A percentile compares a stretch with the other conserved stretches of the same genome.
Evolutionary conservation across 768 basidiomycete genomes (phyloP).

Genomic region (Boletellus ananiceps): DNA sequence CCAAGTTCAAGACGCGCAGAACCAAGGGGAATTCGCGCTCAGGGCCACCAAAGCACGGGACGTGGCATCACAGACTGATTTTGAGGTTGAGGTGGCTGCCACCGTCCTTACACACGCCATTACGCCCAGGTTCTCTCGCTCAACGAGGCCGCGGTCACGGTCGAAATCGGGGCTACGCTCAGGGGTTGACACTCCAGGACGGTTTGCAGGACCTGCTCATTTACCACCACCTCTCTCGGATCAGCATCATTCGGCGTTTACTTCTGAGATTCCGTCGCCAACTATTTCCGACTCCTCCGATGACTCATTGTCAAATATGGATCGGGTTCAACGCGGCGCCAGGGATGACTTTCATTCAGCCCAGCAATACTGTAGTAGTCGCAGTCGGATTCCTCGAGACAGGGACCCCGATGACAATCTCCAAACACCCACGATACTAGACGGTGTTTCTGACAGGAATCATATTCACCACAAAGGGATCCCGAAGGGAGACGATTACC

Average conservation of each 20-base stretch:
- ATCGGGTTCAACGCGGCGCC: slow-evolving; percentile 41
- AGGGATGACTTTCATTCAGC: slow-evolving; percentile 49
- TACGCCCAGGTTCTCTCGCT: slow-evolving; percentile 24
- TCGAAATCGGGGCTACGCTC: slow-evolving; percentile 41
- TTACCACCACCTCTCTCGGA: slow-evolving; percentile 38
- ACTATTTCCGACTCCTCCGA: slow-evolving; percentile 39
- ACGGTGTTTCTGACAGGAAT: slow-evolving; percentile 16
- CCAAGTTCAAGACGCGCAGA: slow-evolving; percentile 15
- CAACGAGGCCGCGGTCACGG: slow-evolving; percentile 31
- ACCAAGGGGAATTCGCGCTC: slow-evolving; percentile 6
- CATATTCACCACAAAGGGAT: slow-evolving; percentile 10
- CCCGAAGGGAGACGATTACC: slow-evolving; percentile 22
- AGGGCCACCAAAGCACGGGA: slow-evolving; percentile 31
- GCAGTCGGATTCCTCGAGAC: slow-evolving; percentile 57
- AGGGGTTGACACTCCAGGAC: slow-evolving; percentile 61
- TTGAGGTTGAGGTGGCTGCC: slow-evolving; percentile 30
- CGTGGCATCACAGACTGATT: slow-evolving; percentile 21
- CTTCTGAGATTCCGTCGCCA: slow-evolving; percentile 28
- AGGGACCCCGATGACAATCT: slow-evolving; percentile 54
- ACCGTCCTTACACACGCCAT: slow-evolving; percentile 30
- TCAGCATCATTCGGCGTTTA: slow-evolving; percentile 29
- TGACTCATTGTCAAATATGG: slow-evolving; percentile 32
- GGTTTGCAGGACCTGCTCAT: slow-evolving; percentile 50
- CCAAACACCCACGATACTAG: slow-evolving; percentile 59
- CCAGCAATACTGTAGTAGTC: slow-evolving; percentile 37